Evolutionary conservation across 352 stramenopile genomes (phyloP), one percentile per base, ranked within the genome.

Genomic region (Hyaloperonospora brassicae): DNA sequence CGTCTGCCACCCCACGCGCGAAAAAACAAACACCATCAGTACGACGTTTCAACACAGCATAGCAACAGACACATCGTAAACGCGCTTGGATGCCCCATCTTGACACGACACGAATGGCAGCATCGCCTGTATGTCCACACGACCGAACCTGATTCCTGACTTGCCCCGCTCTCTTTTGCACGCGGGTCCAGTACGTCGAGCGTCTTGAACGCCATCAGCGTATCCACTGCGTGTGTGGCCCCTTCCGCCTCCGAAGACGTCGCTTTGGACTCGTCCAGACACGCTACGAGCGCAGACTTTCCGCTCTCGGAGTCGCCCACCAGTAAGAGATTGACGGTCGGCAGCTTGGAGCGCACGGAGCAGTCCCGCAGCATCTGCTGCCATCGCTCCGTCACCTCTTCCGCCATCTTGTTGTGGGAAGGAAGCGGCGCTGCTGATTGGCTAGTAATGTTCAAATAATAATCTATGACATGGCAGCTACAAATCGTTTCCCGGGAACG

Each of bases 301-400:
- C 83, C 83, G 51, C 75, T 86, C 57, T 88, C 78, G 3, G 72
- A 53, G 57, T 89, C 79, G 31, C 83, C 79, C 40, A 86, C 78
- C 40, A 93, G 46, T 22, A 93, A 62, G 52, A 93, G 58, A 52
- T 85, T 83, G 38, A 65, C 79, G 2, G 49, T 61, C 36, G 83
- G 83, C 25, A 93, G 72, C 61, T 82, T 81, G 46, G 73, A 74
- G 44, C 83, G 79, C 67, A 88, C 80, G 31, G 79, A 89, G 61
- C 70, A 86, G 51, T 90, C 79, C 48, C 79, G 76, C 53, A 93
- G 77, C 64, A 93, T 81, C 63, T 87, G 77, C 64, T 93, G 79
- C 83, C 83, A 93, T 35, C 88, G 65, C 64, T 90, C 86, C 39
- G 46, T 30, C 57, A 73, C 61, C 64, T 66, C 23, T 50, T 24